phyloP scores from a whole-genome alignment of 768 basidiomycete genomes.

The Suillus sp. region DNA sequence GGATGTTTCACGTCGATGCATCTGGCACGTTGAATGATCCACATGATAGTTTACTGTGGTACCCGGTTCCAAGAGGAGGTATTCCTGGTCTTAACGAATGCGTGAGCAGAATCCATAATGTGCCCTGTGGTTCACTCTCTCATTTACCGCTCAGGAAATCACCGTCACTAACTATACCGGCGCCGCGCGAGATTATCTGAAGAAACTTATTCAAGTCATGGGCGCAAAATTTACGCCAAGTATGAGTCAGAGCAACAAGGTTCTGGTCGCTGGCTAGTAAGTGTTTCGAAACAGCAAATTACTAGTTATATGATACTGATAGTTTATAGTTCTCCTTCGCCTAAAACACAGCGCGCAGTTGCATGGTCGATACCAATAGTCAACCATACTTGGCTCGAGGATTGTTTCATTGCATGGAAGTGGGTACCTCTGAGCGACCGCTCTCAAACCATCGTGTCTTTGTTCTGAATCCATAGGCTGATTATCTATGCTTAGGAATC shows the following conservation, averaged over 20 bases:
- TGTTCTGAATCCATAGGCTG: background rate
- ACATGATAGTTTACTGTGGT: constrained; percentile 79
- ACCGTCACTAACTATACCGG: constrained; percentile 91
- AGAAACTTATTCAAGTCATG: constrained; percentile 74
- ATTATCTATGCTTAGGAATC: constrained; percentile 30
- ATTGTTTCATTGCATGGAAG: constrained; percentile 83
- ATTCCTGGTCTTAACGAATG: constrained; percentile 62
- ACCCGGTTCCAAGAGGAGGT: constrained; percentile 67
- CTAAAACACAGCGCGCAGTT: constrained; percentile 72
- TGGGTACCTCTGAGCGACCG: constrained; percentile 8
- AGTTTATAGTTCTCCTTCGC: constrained; percentile 37
- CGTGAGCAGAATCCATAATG: constrained; percentile 45
- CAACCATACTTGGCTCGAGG: constrained; percentile 91
- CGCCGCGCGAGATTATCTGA: constrained; percentile 83
- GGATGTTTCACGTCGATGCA: constrained; percentile 80
- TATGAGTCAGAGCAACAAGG: constrained; percentile 76
- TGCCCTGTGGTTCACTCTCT: constrained; percentile 6
- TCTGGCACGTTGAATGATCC: constrained; percentile 63
- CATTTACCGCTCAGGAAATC: constrained; percentile 52
- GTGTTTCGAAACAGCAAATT: constrained; percentile 29
- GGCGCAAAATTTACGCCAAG: constrained; percentile 83
- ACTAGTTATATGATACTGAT: background rate
- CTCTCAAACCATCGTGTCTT: background rate
- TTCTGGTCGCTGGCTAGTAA: constrained; percentile 83
- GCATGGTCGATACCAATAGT: constrained; percentile 86